Conservation (phyloP, 2,329 filamentous ascomycete species). For the Aphanocladium album region DNA sequence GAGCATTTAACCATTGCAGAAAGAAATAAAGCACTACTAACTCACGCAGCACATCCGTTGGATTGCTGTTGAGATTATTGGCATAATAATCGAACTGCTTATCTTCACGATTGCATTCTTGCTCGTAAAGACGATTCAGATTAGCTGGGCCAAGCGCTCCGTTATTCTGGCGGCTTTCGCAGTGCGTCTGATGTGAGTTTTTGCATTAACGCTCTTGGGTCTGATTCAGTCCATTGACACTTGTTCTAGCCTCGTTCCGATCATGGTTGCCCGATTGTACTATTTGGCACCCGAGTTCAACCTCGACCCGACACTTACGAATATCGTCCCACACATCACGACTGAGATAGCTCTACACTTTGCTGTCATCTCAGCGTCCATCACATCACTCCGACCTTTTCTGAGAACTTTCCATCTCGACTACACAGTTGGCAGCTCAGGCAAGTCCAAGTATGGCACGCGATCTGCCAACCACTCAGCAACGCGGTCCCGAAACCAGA, state of each 20-base stretch:
- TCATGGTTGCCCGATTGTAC: background rate
- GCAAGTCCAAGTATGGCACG: background rate
- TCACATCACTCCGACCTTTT: background rate
- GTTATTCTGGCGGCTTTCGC: background rate
- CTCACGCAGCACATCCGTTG: background rate
- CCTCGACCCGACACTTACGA: background rate
- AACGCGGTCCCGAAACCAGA: background rate
- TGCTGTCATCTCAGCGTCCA: background rate
- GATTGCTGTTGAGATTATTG: background rate
- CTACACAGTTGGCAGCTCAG: background rate
- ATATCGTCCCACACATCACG: background rate
- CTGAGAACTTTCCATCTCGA: background rate
- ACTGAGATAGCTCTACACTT: background rate
- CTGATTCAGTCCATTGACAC: background rate
- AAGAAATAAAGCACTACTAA: background rate
- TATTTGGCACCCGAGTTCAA: background rate
- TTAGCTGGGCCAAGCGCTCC: background rate
- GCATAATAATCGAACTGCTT: background rate
- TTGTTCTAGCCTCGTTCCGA: background rate
- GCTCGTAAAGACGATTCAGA: background rate
- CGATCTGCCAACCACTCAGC: background rate
- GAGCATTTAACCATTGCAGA: background rate
- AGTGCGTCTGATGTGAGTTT: background rate
- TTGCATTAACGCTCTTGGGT: background rate
- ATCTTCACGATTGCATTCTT: background rate